These are phyloP conservation scores for Helichrysum umbraculigerum DNA, from an alignment of 129 eudicot species.

Conservation along the genomic window DNA sequence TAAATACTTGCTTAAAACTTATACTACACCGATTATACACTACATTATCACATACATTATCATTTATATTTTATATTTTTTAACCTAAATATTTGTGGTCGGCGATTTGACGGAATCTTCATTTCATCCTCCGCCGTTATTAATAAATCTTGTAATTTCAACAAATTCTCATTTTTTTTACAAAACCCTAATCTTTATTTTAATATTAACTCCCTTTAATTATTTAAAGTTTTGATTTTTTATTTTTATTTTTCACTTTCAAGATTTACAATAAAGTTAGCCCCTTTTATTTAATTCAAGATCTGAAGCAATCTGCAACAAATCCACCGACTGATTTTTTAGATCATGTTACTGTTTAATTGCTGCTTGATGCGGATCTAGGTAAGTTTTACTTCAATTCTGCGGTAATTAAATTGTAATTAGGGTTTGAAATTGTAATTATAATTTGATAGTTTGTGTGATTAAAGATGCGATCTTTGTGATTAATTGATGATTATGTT, in stretches of 20 bases:
- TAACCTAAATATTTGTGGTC: conserved; percentile 28
- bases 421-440: conserved; percentile 6
- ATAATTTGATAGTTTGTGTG: neutral
- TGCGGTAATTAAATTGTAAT: conserved; percentile 1
- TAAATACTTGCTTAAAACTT: conserved; percentile 31
- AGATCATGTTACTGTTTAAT: conserved; percentile 26
- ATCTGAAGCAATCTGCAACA: conserved; percentile 31
- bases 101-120: conserved; percentile 31
- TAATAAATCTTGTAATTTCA: conserved; percentile 19
- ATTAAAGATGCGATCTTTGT: conserved; percentile 29
- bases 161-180: neutral
- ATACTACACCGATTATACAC: conserved; percentile 20
- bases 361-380: conserved; percentile 32
- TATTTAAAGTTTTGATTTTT: conserved; percentile 9
- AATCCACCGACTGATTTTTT: conserved; percentile 27
- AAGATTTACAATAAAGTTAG: conserved; percentile 33
- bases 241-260: conserved; percentile 21
- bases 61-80: conserved; percentile 9
- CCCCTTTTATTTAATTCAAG: conserved; percentile 13
- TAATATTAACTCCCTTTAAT: conserved; percentile 1
- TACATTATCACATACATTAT: conserved; percentile 9
- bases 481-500: neutral
- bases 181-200: conserved; percentile 32
- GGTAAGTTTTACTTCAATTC: conserved; percentile 18
- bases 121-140: conserved; percentile 20